A percentile compares a stretch with the other conserved stretches of the same genome.
phyloP scores from a whole-genome alignment of 768 basidiomycete genomes.

The Rhodotorula toruloides region DNA sequence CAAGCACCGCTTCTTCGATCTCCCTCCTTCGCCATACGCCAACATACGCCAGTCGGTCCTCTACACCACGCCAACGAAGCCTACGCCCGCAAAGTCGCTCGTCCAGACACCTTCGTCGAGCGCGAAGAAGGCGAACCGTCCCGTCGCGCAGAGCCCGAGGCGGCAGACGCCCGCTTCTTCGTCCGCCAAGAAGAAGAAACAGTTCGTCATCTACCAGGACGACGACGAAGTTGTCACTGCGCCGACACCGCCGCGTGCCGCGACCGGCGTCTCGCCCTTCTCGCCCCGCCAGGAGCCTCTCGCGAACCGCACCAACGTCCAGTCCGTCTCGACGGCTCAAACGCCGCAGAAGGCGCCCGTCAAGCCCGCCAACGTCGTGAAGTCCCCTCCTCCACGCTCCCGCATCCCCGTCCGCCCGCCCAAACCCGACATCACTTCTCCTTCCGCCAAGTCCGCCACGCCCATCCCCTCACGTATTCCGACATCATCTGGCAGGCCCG shows the following conservation, averaged over 20 bases:
- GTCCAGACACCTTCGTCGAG: constrained; percentile 1
- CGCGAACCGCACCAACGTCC: constrained; percentile 1
- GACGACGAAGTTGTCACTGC: background rate
- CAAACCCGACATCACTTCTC: background rate
- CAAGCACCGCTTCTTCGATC: constrained; percentile 37
- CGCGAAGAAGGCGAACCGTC: background rate
- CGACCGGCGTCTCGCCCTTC: background rate
- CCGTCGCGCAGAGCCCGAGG: background rate
- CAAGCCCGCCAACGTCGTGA: background rate
- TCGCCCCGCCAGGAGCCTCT: background rate
- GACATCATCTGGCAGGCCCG: background rate
- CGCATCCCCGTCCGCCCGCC: background rate
- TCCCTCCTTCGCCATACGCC: background rate
- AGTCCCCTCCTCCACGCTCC: constrained; percentile 1
- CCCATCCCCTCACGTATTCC: too few species aligned
- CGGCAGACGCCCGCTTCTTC: background rate
- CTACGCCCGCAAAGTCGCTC: background rate
- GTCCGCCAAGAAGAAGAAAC: constrained; percentile 5
- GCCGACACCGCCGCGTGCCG: background rate
- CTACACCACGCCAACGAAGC: background rate
- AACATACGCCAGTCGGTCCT: background rate
- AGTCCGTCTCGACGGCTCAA: background rate
- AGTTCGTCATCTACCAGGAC: constrained; percentile 15
- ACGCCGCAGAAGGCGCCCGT: background rate
- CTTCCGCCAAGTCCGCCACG: background rate